Evolutionary conservation across 108 stramenopile genomes (phyloP).

Genomic region (Cyclotella kingstonii): DNA sequence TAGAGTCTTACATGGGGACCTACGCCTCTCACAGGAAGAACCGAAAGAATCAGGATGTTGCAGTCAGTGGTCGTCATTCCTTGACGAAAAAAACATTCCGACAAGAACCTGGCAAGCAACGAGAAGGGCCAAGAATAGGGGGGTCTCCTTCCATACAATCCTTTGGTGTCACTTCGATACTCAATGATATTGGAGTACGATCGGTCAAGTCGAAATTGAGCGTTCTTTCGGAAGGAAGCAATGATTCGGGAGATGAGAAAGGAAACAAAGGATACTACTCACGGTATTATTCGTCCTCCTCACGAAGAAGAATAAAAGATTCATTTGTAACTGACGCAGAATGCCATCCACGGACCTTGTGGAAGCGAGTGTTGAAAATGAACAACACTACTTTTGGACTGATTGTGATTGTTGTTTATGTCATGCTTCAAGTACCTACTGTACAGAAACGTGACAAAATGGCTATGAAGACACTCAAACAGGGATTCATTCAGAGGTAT

Average conservation of each 20-base stretch:
- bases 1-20: conserved; percentile 10
- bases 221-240: background rate
- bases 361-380: background rate
- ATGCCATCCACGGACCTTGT: background rate
- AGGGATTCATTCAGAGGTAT: background rate
- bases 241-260: background rate
- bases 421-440: conserved; percentile 8
- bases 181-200: conserved; percentile 31
- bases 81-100: background rate
- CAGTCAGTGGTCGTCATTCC: background rate
- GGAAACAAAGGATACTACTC: background rate
- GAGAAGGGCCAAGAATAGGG: conserved; percentile 1
- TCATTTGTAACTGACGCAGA: too few species aligned
- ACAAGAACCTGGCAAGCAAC: too few species aligned
- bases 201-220: conserved; percentile 6
- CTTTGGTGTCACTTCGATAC: conserved; percentile 13
- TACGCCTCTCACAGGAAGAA: background rate
- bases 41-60: background rate
- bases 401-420: conserved; percentile 1
- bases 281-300: background rate
- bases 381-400: conserved; percentile 3
- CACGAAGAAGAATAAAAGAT: background rate
- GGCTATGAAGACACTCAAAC: conserved; percentile 4
- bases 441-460: conserved; percentile 6
- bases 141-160: conserved; percentile 10